Conservation (phyloP, 176 grass and related monocot genomes). For the Hordeum vulgare region DNA sequence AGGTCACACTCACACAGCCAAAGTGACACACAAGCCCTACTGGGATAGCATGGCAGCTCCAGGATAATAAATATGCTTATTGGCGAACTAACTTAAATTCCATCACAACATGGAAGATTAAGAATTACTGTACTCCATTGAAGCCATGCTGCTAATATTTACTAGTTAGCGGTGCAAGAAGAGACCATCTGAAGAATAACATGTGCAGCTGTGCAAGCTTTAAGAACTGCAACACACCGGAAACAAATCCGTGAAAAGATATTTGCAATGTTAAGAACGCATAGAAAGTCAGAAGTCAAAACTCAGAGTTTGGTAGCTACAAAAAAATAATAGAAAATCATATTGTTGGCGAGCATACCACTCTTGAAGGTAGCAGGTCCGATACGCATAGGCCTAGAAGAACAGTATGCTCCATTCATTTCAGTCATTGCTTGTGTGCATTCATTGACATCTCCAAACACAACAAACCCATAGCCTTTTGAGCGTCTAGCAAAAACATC, state of each 20-base stretch:
- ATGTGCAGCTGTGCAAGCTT: background rate
- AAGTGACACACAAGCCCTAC: constrained; percentile 15
- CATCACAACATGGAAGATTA: background rate
- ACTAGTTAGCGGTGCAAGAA: background rate
- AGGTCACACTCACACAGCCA: background rate
- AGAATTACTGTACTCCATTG: background rate
- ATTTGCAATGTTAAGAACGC: background rate
- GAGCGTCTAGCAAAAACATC: constrained; percentile 40
- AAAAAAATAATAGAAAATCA: background rate
- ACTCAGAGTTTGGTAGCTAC: background rate
- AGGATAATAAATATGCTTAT: constrained; percentile 40
- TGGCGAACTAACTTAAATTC: background rate
- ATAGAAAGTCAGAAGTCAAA: background rate
- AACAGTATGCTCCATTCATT: constrained; percentile 86
- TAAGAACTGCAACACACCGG: background rate
- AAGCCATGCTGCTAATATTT: background rate
- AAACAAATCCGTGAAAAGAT: background rate
- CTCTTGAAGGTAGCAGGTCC: constrained; percentile 51
- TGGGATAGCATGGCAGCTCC: constrained; percentile 46
- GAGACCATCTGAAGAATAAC: background rate
- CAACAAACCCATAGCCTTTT: constrained; percentile 75
- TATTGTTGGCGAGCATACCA: constrained; percentile 2
- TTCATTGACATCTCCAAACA: constrained; percentile 66
- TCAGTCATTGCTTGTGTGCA: constrained; percentile 63
- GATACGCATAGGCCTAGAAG: constrained; percentile 65